A percentile compares a stretch with the other conserved stretches of the same genome.
These are phyloP conservation scores for Globisporangium takayamanum DNA, from an alignment of 352 stramenopile species.

Conservation along the genomic window DNA sequence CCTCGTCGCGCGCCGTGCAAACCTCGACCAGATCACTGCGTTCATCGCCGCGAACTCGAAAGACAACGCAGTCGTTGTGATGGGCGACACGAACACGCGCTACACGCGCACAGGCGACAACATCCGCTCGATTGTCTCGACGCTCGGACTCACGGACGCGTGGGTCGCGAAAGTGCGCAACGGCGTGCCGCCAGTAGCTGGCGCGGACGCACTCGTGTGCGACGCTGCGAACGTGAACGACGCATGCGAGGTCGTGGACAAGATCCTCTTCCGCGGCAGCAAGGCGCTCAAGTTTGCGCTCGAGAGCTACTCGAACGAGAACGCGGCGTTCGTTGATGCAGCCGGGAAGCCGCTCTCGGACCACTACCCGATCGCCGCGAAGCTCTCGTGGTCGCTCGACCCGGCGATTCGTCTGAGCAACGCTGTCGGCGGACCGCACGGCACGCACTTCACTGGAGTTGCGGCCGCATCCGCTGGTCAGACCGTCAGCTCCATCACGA, in stretches of 20 bases:
- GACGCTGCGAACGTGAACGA: constrained; percentile 27
- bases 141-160: constrained; percentile 30
- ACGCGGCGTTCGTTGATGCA: constrained; percentile 29
- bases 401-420: constrained; percentile 25
- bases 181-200: constrained; percentile 21
- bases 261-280: constrained; percentile 52
- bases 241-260: constrained; percentile 50
- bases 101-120: constrained; percentile 41
- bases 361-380: constrained; percentile 39
- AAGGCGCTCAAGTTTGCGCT: constrained; percentile 36
- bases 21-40: constrained; percentile 39
- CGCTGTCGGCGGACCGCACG: constrained; percentile 31
- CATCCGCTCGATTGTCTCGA: constrained; percentile 23
- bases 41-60: constrained; percentile 38
- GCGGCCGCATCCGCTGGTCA: constrained; percentile 16
- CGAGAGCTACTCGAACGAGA: constrained; percentile 39
- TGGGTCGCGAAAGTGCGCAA: constrained; percentile 41
- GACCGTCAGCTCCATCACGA: constrained; percentile 26
- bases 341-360: constrained; percentile 33
- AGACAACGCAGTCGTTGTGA: constrained; percentile 38
- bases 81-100: constrained; percentile 50
- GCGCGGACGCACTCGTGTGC: constrained; percentile 31
- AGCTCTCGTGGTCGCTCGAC: constrained; percentile 32
- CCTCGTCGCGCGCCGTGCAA: constrained; percentile 23
- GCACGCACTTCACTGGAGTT: constrained; percentile 31